Base-by-base conservation (phyloP, 306 rosid genomes). In the Inga leiocalycina region DNA sequence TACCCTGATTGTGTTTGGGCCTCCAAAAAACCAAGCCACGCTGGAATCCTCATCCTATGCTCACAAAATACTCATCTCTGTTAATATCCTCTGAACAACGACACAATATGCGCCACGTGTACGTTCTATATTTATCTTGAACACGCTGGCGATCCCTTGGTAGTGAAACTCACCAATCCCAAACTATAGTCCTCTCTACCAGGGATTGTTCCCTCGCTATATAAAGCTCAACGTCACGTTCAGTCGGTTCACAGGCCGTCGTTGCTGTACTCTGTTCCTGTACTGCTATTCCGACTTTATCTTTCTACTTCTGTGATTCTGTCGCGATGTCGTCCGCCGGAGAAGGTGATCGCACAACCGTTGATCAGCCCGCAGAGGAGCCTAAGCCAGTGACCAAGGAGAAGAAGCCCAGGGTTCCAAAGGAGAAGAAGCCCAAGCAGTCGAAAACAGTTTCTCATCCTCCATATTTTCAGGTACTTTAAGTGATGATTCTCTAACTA, bases 401-500 rank as follows among this genome's bases (percentile, higher is more conserved):
- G 88, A 91, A 66, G 82, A 93, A 88, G 57, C 76, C 94, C 3
- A 86, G 73, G 82, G 83, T 79, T 43, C 79, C 88, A 0, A 91
- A 84, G 65, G 94, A 87, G 84, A 87, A 87, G 88, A 91, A 90
- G 80, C 91, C 95, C 0, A 88, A 70, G 57, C 84, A 90, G 78
- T 51, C 88, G 15, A 94, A 93, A 84, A 69, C 87, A 8, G 90
- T 92, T 52, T 78, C 95, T 1, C 98, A 93, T 80, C 98, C 98
- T 66, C 98, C 98, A 0, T 95, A 95, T 49, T 91, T 95, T 84
- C 92, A 93, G 94, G 98, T 95, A 80, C 0, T 48, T 35, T 5
- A 10, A 49, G 27, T 16, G 15, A 71, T 8, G 10, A 3, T 20
- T 39, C 30, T 35, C 2, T 52, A 2, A 4, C 41, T 41, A 22